A percentile compares a stretch with the other conserved stretches of the same genome.
These are phyloP conservation scores for Flagelloscypha sp. DNA, from an alignment of 768 basidiomycete genomes.

Conservation along the genomic window DNA sequence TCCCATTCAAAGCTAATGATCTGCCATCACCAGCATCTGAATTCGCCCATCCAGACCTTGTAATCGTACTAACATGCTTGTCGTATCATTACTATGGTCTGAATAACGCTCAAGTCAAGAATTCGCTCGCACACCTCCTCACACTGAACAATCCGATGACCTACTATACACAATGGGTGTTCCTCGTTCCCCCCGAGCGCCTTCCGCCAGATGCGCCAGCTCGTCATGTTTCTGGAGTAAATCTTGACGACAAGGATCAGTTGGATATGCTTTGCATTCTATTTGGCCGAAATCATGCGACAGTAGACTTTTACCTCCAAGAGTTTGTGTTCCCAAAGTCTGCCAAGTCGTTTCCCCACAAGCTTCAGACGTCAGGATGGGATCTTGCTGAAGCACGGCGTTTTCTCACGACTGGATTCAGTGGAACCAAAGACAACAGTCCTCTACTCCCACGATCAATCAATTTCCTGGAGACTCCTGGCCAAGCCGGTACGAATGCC, in stretches of 20 bases:
- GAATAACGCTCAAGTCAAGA: constrained; percentile 25
- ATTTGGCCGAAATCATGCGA: constrained; percentile 27
- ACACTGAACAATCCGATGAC: constrained; percentile 31
- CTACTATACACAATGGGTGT: constrained; percentile 37
- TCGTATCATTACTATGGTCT: constrained; percentile 44
- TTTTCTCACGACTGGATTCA: constrained; percentile 39
- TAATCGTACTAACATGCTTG: constrained; percentile 36
- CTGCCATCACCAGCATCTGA: constrained; percentile 36
- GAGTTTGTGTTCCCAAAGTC: constrained; percentile 41
- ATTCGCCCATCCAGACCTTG: constrained; percentile 46
- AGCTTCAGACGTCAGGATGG: constrained; percentile 44
- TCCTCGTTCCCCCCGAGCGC: too few species aligned
- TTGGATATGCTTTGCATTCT: constrained; percentile 21
- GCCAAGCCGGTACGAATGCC: constrained; percentile 41
- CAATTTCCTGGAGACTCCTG: constrained; percentile 26
- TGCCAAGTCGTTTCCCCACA: constrained; percentile 38
- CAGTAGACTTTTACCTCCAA: constrained; percentile 41
- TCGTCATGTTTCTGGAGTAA: constrained; percentile 30
- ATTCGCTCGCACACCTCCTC: constrained; percentile 28
- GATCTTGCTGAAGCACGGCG: constrained; percentile 36
- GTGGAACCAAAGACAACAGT: constrained; percentile 46
- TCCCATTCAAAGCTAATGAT: constrained; percentile 49
- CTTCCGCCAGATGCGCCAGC: too few species aligned
- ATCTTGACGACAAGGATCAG: constrained; percentile 30
- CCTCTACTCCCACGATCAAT: constrained; percentile 30